Base-by-base conservation (phyloP, 495 filamentous ascomycete genomes). In the Penicilliopsis zonata region DNA sequence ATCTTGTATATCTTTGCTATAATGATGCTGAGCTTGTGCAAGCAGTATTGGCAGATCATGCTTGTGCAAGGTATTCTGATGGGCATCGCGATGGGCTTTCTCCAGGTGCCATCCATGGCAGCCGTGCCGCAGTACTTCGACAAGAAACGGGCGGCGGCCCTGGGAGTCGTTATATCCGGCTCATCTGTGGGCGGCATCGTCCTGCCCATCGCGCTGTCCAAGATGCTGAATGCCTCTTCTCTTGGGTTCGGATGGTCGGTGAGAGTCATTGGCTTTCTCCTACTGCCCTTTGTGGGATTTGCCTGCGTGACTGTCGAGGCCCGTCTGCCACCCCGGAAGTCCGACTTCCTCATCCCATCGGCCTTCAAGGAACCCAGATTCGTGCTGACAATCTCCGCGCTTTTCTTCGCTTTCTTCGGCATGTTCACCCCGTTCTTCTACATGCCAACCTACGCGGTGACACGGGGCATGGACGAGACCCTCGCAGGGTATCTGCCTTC, bases 351-450 rank as follows among this genome's bases (percentile, higher is more conserved):
- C 28, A 18, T 69, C 3, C 36, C 22, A 13, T 8, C n/a, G 0
- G 64, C 66, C 0, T 65, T 66, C 31, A 51, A 36, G 15, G 43
- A 64, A 9, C 16, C 20, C 8, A 34, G 13, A 5, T 31, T 34
- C 20, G 18, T 39, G 10, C 22, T 36, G 10, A 19, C 24, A 9
- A 28, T 67, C 8, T 0, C 53, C 13, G 69, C 49, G 3, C 45
- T 44, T 5, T 79, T 80, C 47, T 57, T 81, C 21, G 75, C 77
- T 50, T 78, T 76, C 52, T 65, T 70, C 38, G 79, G 76, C 21
- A 63, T 78, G 37, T 80, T 76, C 46, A 41, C 80, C 9, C 80
- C 79, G 0, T 70, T 80, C 52, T 77, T 74, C 47, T 83, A 71
- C 39, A 57, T 86, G 28, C 67, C 73, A 18, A 52, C 73, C 12